Base-by-base conservation (phyloP, 148 eudicot species). In the Drosera capensis region DNA sequence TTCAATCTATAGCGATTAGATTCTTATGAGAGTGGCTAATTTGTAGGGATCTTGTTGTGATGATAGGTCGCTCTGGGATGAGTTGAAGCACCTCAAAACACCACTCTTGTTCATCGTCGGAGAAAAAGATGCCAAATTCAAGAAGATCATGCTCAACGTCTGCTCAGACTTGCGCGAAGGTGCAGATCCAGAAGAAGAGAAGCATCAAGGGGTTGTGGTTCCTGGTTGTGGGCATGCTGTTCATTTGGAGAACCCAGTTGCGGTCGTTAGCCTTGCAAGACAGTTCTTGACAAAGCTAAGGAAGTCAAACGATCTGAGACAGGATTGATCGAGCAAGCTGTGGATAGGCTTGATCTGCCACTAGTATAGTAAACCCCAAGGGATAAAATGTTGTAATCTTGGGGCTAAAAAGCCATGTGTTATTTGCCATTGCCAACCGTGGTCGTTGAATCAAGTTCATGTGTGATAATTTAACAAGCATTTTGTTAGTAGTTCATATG, bases 161-260 rank as follows among this genome's bases (percentile, higher is more conserved):
- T 57, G 40, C 60, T 19, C 23, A 7, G 55, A 56, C 50, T 42
- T 81, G 8, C 48, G 31, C 29, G 55, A 67, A 19, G 64, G 50
- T 30, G 35, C 41, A 26, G 26, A 24, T 43, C 43, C 51, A 23
- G 26, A 24, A 14, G 35, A 5, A 5, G 30, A 47, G 17, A 25
- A 12, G 6, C 47, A 65, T 47, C 67, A 67, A 46, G 38, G 63
- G 30, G 66, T 68, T 8, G 78, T 75, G 51, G 68, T 85, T 64
- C 80, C 80, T 2, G 26, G 66, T 20, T 68, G 74, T 48, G 99
- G 99, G 19, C 99, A 90, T 64, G 99, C 95, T 65, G 88, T 68
- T 38, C 95, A 85, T 68, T 5, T 85, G 37, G 93, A 90, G 73
- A 90, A 80, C 58, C 95, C 99, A 18, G 82, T 90, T 24, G 67